Percentiles rank a stretch among this genome's conserved stretches.
These are phyloP conservation scores for Metroxylon sagu DNA, from an alignment of 176 grass and related monocot genomes.

Conservation along the genomic window DNA sequence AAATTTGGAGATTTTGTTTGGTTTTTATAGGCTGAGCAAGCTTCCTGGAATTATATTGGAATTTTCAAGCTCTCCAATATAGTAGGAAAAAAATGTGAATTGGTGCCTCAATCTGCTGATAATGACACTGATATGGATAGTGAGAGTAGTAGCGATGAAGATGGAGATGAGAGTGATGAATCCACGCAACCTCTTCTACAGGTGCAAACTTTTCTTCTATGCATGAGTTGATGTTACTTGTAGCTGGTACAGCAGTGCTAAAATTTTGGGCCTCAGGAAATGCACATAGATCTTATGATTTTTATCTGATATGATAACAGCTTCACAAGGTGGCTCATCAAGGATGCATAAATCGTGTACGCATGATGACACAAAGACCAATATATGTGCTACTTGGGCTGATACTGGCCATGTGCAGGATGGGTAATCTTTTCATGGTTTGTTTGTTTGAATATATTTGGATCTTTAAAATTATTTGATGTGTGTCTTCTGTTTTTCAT, in stretches of 20 bases:
- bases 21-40: constrained; percentile 53
- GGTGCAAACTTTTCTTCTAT: constrained; percentile 1
- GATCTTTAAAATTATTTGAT: no score
- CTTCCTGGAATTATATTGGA: constrained; percentile 73
- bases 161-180: constrained; percentile 43
- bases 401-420: constrained; percentile 87
- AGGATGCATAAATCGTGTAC: constrained; percentile 73
- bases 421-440: constrained; percentile 10
- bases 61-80: constrained; percentile 87
- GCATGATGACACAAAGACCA: constrained; percentile 73
- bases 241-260: no score
- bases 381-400: constrained; percentile 86
- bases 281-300: no score
- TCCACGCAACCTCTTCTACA: constrained; percentile 54
- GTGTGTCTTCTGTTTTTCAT: no score
- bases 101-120: constrained; percentile 51
- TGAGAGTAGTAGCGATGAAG: constrained; percentile 71
- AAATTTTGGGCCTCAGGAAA: no score
- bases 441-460: no score
- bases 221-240: no score
- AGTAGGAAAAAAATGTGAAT: constrained; percentile 66
- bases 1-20: not conserved
- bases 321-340: constrained; percentile 74
- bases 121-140: constrained; percentile 52
- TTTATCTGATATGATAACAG: constrained; percentile 31